A percentile compares a stretch with the other conserved stretches of the same genome.
Evolutionary conservation across 208 protist genomes (phyloP).

Genomic region (Leishmania martiniquensis): DNA sequence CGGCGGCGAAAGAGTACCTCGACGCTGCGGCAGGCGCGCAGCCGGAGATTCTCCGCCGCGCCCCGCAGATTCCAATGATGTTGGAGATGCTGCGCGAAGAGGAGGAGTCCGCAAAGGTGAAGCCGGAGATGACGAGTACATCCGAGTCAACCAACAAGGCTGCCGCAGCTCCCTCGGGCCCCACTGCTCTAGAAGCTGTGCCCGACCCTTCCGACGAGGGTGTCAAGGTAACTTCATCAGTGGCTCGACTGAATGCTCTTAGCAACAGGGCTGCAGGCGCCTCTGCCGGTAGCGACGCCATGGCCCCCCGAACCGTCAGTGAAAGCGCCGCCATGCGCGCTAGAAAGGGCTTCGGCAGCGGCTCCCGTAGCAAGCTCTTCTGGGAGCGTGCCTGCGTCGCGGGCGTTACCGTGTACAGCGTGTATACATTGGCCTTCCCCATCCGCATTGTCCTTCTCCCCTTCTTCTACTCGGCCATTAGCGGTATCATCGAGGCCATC

Average conservation of each 20-base stretch:
- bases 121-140: slow-evolving; percentile 4
- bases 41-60: slow-evolving; percentile 71
- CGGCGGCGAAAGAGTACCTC: slow-evolving; percentile 75
- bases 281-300: slow-evolving; percentile 6
- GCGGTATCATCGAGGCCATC: slow-evolving; percentile 59
- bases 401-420: slow-evolving; percentile 53
- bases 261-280: slow-evolving; percentile 18
- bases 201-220: slow-evolving; percentile 18
- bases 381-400: slow-evolving; percentile 76
- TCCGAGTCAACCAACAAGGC: slow-evolving; percentile 2
- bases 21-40: slow-evolving; percentile 58
- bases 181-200: slow-evolving; percentile 4
- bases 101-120: slow-evolving; percentile 28
- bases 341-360: slow-evolving; percentile 37
- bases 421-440: slow-evolving; percentile 82
- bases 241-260: slow-evolving; percentile 62
- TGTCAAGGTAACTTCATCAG: slow-evolving; percentile 53
- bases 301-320: slow-evolving; percentile 17
- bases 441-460: slow-evolving; percentile 78
- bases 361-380: slow-evolving; percentile 55
- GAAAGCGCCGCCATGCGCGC: slow-evolving; percentile 29
- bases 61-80: slow-evolving; percentile 58
- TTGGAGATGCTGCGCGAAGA: slow-evolving; percentile 72
- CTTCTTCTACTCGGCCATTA: slow-evolving; percentile 68
- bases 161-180: neutral